Conservation (phyloP, 805 yeast genomes). For the Brettanomyces naardenensis region DNA sequence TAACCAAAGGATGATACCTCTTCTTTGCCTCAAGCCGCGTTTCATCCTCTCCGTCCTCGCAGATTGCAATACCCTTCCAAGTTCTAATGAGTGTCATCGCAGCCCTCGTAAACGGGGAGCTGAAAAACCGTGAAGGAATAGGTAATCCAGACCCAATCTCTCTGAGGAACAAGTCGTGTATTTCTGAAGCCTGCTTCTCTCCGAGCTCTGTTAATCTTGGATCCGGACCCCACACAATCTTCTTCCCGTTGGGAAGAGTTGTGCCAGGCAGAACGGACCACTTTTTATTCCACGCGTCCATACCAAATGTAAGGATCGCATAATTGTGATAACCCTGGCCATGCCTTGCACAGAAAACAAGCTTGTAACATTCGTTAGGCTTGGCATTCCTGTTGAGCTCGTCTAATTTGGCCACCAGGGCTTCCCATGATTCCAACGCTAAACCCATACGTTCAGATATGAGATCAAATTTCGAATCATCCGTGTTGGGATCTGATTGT, state of each 20-base stretch:
- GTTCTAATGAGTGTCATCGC: conserved; percentile 48
- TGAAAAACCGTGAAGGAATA: conserved; percentile 46
- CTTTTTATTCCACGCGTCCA: conserved; percentile 46
- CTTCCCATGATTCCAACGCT: conserved; percentile 32
- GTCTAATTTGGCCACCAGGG: conserved; percentile 25
- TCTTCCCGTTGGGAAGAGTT: conserved; percentile 35
- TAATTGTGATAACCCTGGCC: conserved; percentile 66
- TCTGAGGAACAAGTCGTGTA: conserved; percentile 33
- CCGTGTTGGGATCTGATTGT: conserved; percentile 35
- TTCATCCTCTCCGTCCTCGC: conserved; percentile 18
- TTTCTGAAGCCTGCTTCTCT: conserved; percentile 44
- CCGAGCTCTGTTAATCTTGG: conserved; percentile 52
- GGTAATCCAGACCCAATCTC: conserved; percentile 41
- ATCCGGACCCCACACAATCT: conserved; percentile 49
- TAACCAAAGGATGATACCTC: conserved; percentile 21
- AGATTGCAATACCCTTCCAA: conserved; percentile 33
- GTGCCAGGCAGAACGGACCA: conserved; percentile 42
- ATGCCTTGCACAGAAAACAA: conserved; percentile 53
- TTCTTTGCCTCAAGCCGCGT: conserved; percentile 7
- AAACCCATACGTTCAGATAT: conserved; percentile 38
- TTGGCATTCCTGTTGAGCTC: conserved; percentile 29
- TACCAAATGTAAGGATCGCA: conserved; percentile 46
- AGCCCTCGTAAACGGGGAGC: conserved; percentile 60
- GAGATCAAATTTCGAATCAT: conserved; percentile 40
- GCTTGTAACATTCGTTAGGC: conserved; percentile 35